phyloP scores from a whole-genome alignment of 2,329 filamentous ascomycete genomes.

The Talaromyces sp. region DNA sequence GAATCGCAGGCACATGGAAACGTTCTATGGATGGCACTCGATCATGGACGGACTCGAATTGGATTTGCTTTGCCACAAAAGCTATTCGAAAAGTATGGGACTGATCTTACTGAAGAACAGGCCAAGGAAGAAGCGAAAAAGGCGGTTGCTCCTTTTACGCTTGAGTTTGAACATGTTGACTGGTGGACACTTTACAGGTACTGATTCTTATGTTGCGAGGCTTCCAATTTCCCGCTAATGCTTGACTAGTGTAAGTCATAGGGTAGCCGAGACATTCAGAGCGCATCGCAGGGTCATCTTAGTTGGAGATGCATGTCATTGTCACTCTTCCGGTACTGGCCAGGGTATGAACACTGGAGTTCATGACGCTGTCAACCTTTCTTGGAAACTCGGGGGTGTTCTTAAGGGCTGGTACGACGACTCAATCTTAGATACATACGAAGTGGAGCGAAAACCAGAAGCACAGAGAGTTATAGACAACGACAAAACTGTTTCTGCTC shows the following conservation, averaged over 20 bases:
- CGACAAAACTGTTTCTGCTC: slow-evolving; percentile 1
- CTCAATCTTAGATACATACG: not conserved
- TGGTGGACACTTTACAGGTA: slow-evolving; percentile 5
- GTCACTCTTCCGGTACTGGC: not conserved
- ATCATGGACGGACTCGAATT: not conserved
- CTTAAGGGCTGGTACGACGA: not conserved
- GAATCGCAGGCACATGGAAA: not conserved
- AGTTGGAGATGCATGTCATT: slow-evolving; percentile 1
- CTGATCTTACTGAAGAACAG: not conserved
- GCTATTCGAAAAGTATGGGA: not conserved
- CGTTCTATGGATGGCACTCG: slow-evolving; percentile 1
- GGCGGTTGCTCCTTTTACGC: not conserved
- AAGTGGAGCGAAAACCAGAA: not conserved
- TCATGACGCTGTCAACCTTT: not conserved
- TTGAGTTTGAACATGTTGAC: slow-evolving; percentile 3
- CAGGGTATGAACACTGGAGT: slow-evolving; percentile 1
- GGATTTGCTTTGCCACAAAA: not conserved
- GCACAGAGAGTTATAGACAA: not conserved
- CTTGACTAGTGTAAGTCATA: not conserved
- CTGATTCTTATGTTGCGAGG: not conserved
- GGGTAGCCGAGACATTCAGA: not conserved
- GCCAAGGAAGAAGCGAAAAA: slow-evolving; percentile 1
- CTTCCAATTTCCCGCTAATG: not conserved
- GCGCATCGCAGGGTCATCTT: not conserved
- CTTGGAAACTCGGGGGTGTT: not conserved